Evolutionary conservation across 768 basidiomycete species (phyloP), one percentile per base, ranked within the genome.

Genomic region (Dioszegia crocea): DNA sequence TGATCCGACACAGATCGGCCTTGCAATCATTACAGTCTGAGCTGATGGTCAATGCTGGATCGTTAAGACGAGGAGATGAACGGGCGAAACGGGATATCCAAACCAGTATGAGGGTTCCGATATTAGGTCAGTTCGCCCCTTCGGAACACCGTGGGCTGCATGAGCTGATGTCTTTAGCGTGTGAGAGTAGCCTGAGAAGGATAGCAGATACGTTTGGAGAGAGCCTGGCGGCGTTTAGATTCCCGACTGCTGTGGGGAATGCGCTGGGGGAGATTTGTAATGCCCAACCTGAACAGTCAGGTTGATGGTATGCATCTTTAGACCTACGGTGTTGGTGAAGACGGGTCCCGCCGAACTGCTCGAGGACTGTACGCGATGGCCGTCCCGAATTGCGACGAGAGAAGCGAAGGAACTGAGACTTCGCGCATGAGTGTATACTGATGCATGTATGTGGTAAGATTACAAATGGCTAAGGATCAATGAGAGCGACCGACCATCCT

Each of bases 211-310:
- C 36, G 19, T 76, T 73, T 33, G 75, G 75, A 4, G 51, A 62
- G 21, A 68, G 66, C 27, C 51, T 76, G 44, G 57, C 57, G 19
- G 67, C 75, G 10, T 76, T 76, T 44, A 63, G 59, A 40, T 67
- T 76, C 50, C 65, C 75, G 16, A 61, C 70, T 21, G 30, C 59
- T 19, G 63, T 74, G 12, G 65, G 63, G 12, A 57, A 53, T 46
- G 61, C 60, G 5, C 46, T 73, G 30, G 57, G 56, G 38, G 65
- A 64, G 27, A 68, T 71, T 19, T 66, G 67, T 57, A 30, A 53
- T 30, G 49, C 8, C 33, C 36, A 33, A 24, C 17, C 30, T 9
- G 49, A 36, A 23, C 30, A 51, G 36, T 33, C 49, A 19, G 38
- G 33, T 36, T 51, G 49, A 51, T 11, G 14, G 45, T 8, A 46